Percentiles rank a stretch among this genome's conserved stretches.
These are phyloP conservation scores for Cymbopogon citratus DNA, from an alignment of 176 grass and related monocot genomes.

Conservation along the genomic window DNA sequence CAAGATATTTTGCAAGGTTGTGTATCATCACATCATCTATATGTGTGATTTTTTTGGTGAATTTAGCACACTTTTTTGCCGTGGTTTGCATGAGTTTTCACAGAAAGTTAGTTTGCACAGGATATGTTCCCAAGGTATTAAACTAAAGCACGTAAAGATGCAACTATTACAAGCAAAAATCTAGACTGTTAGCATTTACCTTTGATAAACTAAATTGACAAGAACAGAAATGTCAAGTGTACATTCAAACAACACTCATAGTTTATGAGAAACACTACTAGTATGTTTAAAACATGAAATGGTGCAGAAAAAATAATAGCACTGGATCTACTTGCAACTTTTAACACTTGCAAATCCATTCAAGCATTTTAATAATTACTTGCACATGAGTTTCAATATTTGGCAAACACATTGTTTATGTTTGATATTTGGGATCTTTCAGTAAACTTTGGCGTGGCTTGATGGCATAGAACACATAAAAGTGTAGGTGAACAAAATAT, in stretches of 20 bases:
- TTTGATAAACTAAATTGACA: constrained; percentile 13
- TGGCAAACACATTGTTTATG: neutral
- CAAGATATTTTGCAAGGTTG: too few species aligned
- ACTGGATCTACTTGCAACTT: neutral
- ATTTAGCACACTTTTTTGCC: too few species aligned
- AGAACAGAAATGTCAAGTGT: neutral
- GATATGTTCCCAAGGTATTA: too few species aligned
- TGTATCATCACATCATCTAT: too few species aligned
- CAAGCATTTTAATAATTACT: constrained; percentile 1
- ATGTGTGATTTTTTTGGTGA: too few species aligned
- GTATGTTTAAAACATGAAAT: neutral
- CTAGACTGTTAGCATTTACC: neutral
- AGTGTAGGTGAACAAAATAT: neutral
- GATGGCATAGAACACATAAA: neutral
- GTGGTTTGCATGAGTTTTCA: too few species aligned
- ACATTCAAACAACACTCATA: neutral
- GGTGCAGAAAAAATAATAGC: neutral
- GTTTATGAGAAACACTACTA: neutral
- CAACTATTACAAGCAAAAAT: constrained; percentile 14
- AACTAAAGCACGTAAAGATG: constrained; percentile 13
- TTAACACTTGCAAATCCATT: neutral
- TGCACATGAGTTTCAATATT: neutral
- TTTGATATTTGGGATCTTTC: constrained; percentile 6
- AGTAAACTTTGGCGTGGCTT: neutral
- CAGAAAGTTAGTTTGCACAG: too few species aligned